Base-by-base conservation (phyloP, 2,329 filamentous ascomycete genomes). In the Cladosporium sp. region DNA sequence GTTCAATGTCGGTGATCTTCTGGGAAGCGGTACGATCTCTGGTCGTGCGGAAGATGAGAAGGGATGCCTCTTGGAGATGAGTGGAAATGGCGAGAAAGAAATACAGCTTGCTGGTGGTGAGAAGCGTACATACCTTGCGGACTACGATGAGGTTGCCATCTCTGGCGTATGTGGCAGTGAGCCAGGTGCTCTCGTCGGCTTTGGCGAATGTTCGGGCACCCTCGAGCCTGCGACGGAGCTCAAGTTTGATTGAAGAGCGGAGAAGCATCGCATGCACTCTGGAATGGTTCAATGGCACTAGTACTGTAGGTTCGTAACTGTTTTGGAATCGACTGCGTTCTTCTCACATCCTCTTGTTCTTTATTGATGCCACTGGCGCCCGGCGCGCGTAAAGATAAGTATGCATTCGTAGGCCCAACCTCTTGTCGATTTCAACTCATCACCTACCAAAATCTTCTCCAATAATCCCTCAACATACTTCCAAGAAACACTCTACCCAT, bases 1-100 rank as follows among this genome's bases (percentile, higher is more conserved):
- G 3, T 83, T 95, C 82, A 84, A 87, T 56, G 84, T 88, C 0
- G 91, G 91, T 36, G 91, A 95, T 74, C 77, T 95, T 61, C 79
- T 95, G 6, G 91, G 91, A 2, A 91, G 89, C 2, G 91, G 91
- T 3, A 95, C 91, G 1, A 94, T 95, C 71, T 89, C 86, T 51
- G 91, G 91, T 2, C 82, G 77, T 5, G 81, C 81, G 53, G 76
- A 79, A n/a, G 78, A 79, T 13, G 85, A 86, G 7, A 81, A 88
- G 68, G 91, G 91, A 1, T 89, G 89, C 73, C 77, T 94, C 57
- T 76, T 94, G 53, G 91, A 95, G 78, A 87, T 90, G 74, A 91
- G 85, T 0, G 82, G 87, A 67, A 87, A 86, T 39, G 91, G 91
- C 1, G 92, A 91, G 78, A 80, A 80, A 2, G 77, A 85, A 0